These are phyloP conservation scores for Monotropa hypopitys DNA, from an alignment of 179 eudicot genomes.

Conservation along the genomic window DNA sequence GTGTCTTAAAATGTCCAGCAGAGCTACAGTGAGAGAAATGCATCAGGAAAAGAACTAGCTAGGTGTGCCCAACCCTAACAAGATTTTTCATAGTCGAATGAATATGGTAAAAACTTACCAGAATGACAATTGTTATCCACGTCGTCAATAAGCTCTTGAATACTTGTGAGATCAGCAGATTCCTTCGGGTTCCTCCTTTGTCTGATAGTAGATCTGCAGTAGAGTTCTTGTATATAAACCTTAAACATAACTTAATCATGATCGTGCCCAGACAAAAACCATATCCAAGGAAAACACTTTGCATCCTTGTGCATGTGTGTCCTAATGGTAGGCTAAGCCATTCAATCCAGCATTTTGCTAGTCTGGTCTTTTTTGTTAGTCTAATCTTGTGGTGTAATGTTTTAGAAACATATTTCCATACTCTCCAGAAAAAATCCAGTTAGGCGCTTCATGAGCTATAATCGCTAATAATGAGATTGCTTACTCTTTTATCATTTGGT, in stretches of 20 bases:
- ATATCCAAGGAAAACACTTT: background rate
- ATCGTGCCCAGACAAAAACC: background rate
- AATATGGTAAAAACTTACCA: conserved; percentile 29
- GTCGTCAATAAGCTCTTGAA: conserved; percentile 71
- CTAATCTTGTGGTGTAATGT: background rate
- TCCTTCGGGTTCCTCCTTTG: conserved; percentile 89
- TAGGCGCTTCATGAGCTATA: background rate
- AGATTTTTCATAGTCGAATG: background rate
- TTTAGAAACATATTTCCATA: background rate
- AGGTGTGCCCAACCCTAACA: background rate
- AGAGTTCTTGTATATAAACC: conserved; percentile 1
- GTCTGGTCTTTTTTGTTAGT: background rate
- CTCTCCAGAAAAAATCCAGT: background rate
- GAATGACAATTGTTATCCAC: conserved; percentile 56
- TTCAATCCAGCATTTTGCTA: background rate
- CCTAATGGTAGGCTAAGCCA: background rate
- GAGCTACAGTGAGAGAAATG: conserved; percentile 29
- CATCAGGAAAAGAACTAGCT: background rate
- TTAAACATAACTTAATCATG: background rate
- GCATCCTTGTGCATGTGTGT: background rate
- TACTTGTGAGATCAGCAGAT: conserved; percentile 86
- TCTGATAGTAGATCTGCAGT: conserved; percentile 59
- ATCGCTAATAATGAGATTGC: too few species aligned
- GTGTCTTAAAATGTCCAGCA: conserved; percentile 71
- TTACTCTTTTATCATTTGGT: background rate